Percentiles rank a stretch among this genome's conserved stretches.
Evolutionary conservation across 1,284 basidiomycete species (phyloP).

Genomic region (Sporisorium reilianum): DNA sequence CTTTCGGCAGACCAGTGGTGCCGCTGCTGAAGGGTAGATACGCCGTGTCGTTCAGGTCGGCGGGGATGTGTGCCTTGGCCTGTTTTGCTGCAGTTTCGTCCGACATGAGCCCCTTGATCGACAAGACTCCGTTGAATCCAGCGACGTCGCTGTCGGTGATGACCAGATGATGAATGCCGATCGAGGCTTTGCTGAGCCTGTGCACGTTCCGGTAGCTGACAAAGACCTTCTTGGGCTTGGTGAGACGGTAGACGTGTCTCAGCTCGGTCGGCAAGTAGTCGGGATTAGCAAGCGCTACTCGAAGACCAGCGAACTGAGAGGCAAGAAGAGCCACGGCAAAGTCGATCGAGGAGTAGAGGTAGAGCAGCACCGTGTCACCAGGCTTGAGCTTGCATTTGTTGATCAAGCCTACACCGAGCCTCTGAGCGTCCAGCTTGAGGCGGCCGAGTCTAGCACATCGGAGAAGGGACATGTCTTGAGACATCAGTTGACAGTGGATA

Average conservation of each 20-base stretch:
- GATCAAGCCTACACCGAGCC: slow-evolving; percentile 37
- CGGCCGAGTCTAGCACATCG: slow-evolving; percentile 27
- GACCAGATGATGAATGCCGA: slow-evolving; percentile 13
- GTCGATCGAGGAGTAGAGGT: slow-evolving; percentile 41
- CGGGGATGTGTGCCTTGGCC: slow-evolving; percentile 17
- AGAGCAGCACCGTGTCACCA: slow-evolving; percentile 39
- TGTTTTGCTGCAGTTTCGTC: slow-evolving; percentile 14
- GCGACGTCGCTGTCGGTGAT: slow-evolving; percentile 14
- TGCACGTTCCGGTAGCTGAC: slow-evolving; percentile 12
- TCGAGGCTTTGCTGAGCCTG: slow-evolving; percentile 21
- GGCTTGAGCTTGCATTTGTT: slow-evolving; percentile 34
- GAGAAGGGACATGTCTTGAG: no score
- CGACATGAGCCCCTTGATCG: slow-evolving; percentile 16
- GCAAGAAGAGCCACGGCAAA: slow-evolving; percentile 35
- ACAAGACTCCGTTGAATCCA: slow-evolving; percentile 22
- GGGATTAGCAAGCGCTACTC: slow-evolving; percentile 34
- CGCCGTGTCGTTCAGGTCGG: slow-evolving; percentile 20
- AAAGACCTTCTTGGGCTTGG: slow-evolving; percentile 43
- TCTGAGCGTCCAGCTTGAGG: slow-evolving; percentile 41
- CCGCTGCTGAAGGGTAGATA: slow-evolving; percentile 48
- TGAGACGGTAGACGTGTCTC: slow-evolving; percentile 32
- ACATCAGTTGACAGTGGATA: no score
- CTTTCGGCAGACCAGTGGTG: slow-evolving; percentile 50
- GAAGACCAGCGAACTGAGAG: slow-evolving; percentile 40
- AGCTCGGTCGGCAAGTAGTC: slow-evolving; percentile 38